Evolutionary conservation across 1,284 basidiomycete genomes (phyloP).

Genomic region (Cutaneotrichosporon cyanovorans): DNA sequence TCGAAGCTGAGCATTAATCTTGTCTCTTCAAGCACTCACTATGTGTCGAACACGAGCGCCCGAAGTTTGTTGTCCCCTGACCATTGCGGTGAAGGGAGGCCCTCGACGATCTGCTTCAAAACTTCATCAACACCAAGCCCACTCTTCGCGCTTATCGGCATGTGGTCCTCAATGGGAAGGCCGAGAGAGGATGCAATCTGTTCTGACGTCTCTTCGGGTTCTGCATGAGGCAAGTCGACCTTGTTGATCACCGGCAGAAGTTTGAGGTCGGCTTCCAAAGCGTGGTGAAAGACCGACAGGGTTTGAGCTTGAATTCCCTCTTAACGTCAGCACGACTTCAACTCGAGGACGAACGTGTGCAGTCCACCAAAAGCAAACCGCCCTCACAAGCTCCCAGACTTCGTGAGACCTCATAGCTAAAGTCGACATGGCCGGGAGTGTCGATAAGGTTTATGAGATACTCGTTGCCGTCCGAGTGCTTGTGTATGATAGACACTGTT

Average conservation of each 20-base stretch:
- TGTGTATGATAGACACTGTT: conserved; percentile 82
- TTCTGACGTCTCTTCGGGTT: conserved; percentile 66
- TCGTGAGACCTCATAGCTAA: conserved; percentile 91
- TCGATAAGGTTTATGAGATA: conserved; percentile 93
- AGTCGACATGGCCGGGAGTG: conserved; percentile 95
- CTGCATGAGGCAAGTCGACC: conserved; percentile 81
- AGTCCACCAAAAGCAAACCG: conserved; percentile 82
- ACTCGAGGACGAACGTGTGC: conserved; percentile 54
- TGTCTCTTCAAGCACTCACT: conserved; percentile 51
- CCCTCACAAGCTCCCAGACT: conserved; percentile 91
- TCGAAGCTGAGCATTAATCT: conserved; percentile 63
- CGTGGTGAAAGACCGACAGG: conserved; percentile 87
- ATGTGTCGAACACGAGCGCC: conserved; percentile 87
- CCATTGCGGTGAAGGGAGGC: conserved; percentile 65
- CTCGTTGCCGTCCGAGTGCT: conserved; percentile 52
- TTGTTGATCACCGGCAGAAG: conserved; percentile 95
- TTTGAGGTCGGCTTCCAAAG: conserved; percentile 68
- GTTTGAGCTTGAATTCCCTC: conserved; percentile 97
- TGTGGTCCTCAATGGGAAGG: conserved; percentile 61
- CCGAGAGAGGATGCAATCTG: conserved; percentile 78
- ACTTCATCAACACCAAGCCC: conserved; percentile 68
- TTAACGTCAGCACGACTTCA: conserved; percentile 7
- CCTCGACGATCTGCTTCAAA: conserved; percentile 69
- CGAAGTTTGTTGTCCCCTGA: conserved; percentile 55
- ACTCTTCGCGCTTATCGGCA: conserved; percentile 86